A percentile compares a stretch with the other conserved stretches of the same genome.
These are phyloP conservation scores for Brassica hybrid DNA, from an alignment of 441 rosid species.

Conservation along the genomic window DNA sequence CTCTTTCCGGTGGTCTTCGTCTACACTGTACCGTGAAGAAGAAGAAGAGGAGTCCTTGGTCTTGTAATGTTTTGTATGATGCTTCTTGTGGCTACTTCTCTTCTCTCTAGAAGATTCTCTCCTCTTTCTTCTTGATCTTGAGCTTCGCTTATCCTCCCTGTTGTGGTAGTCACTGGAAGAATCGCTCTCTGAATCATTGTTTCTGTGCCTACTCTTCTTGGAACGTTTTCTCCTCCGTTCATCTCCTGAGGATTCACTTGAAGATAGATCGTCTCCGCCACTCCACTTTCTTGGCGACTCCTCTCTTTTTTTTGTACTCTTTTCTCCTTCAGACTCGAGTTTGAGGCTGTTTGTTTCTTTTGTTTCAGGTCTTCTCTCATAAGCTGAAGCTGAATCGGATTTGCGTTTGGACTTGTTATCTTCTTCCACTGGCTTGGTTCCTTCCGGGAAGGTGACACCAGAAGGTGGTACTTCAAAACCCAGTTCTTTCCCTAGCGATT, in stretches of 20 bases:
- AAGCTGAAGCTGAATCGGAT: constrained; percentile 36
- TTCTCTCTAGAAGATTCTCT: constrained; percentile 60
- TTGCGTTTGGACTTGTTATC: constrained; percentile 38
- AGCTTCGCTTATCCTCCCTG: constrained; percentile 47
- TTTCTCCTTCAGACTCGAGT: constrained; percentile 51
- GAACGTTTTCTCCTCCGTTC: constrained; percentile 58
- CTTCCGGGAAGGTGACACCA: constrained; percentile 50
- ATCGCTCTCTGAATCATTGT: constrained; percentile 62
- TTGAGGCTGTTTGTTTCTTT: constrained; percentile 45
- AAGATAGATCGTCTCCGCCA: constrained; percentile 28
- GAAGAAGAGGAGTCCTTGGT: constrained; percentile 56
- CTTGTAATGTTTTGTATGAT: constrained; percentile 54
- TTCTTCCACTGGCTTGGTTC: constrained; percentile 44
- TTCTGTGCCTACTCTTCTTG: constrained; percentile 48
- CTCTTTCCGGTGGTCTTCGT: constrained; percentile 49
- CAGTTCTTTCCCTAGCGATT: constrained; percentile 93
- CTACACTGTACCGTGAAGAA: constrained; percentile 43
- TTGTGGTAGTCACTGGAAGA: constrained; percentile 51
- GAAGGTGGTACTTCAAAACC: constrained; percentile 97
- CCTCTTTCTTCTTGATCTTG: constrained; percentile 58
- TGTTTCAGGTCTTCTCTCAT: constrained; percentile 35
- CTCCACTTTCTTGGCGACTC: constrained; percentile 45
- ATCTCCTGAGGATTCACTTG: constrained; percentile 62
- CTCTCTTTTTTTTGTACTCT: constrained; percentile 51
- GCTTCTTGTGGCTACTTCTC: constrained; percentile 68